phyloP scores from a whole-genome alignment of 1,139 yeast genomes.

The Arxiozyma slooffiae region DNA sequence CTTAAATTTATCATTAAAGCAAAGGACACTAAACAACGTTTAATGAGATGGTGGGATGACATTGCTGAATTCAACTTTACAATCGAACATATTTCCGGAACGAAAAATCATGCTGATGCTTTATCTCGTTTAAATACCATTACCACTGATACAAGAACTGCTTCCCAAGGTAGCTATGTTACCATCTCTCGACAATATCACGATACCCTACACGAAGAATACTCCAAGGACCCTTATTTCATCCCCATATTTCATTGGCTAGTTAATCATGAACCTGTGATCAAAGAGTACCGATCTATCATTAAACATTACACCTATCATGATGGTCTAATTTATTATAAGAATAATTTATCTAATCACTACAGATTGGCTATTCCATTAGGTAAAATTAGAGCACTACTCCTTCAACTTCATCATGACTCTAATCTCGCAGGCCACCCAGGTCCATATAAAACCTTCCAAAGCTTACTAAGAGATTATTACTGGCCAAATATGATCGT shows the following conservation, averaged over 20 bases:
- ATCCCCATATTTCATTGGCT: no score
- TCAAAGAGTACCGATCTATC: no score
- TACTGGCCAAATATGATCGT: constrained; percentile 3
- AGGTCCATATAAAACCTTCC: constrained; percentile 1
- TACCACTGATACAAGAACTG: no score
- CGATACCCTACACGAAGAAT: not conserved
- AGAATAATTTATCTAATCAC: no score
- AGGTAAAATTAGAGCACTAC: no score
- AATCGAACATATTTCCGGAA: not conserved
- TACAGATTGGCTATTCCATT: no score
- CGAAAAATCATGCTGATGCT: not conserved
- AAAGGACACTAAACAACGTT: not conserved
- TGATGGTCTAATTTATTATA: no score
- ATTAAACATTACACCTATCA: no score
- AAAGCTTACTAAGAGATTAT: not conserved
- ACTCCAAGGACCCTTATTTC: no score
- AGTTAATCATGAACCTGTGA: no score
- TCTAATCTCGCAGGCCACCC: constrained; percentile 5
- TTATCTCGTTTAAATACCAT: not conserved
- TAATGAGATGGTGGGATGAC: not conserved
- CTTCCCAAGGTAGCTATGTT: no score
- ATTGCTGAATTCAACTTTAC: constrained; percentile 1
- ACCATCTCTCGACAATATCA: not conserved
- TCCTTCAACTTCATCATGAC: no score
- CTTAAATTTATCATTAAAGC: not conserved